These are phyloP conservation scores for Adansonia madagascariensis DNA, from an alignment of 441 rosid species.

Conservation along the genomic window DNA sequence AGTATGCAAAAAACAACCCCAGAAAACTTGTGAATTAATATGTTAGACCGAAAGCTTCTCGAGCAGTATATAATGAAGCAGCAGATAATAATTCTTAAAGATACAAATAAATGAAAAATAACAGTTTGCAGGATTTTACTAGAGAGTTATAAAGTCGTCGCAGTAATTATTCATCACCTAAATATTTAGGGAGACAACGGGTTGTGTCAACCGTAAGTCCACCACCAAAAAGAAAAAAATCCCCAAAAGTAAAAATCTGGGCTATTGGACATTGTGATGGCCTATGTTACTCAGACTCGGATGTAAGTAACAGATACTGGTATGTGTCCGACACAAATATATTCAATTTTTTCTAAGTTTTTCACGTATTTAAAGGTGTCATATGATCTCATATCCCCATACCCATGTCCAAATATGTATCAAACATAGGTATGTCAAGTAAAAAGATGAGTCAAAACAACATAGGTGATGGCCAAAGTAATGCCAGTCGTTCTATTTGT, in stretches of 20 bases:
- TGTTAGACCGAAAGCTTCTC: background rate
- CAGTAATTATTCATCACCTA: background rate
- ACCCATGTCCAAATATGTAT: too few species aligned
- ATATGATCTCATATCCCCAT: too few species aligned
- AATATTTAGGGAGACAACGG: background rate
- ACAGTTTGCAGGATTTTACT: background rate
- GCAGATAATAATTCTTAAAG: background rate
- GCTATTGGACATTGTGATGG: too few species aligned
- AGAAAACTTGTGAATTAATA: conserved; percentile 1
- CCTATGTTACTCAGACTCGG: too few species aligned
- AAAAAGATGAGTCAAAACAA: background rate
- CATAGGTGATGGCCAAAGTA: background rate
- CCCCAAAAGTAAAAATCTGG: background rate
- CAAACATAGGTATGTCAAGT: too few species aligned
- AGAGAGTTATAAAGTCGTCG: background rate
- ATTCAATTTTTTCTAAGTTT: too few species aligned
- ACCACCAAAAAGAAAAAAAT: too few species aligned
- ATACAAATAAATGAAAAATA: background rate
- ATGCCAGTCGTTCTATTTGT: background rate
- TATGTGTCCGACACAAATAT: too few species aligned
- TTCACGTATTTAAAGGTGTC: too few species aligned
- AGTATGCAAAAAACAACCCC: conserved; percentile 24
- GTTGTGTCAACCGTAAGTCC: background rate
- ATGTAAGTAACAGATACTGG: too few species aligned
- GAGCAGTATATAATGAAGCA: too few species aligned